Conservation (phyloP, 805 yeast genomes). For the Limtongia smithiae region DNA sequence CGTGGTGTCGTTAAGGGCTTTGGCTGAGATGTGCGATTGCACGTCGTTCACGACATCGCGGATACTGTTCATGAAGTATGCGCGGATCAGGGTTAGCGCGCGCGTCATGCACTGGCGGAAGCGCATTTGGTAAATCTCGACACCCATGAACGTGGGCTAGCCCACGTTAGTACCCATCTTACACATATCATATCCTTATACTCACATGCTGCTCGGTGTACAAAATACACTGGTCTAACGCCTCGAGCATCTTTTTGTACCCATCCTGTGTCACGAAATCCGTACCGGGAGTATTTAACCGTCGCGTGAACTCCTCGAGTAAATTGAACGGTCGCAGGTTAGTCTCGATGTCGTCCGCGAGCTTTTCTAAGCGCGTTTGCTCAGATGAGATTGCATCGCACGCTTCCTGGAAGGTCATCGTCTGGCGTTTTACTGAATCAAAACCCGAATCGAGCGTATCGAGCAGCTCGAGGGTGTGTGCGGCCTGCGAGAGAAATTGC, state of each 20-base stretch:
- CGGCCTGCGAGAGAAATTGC: constrained; percentile 47
- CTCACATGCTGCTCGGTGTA: constrained; percentile 50
- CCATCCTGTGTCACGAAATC: constrained; percentile 56
- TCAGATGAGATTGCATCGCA: constrained; percentile 50
- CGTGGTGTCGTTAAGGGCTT: constrained; percentile 42
- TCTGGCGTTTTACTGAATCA: constrained; percentile 57
- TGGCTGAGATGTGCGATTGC: constrained; percentile 24
- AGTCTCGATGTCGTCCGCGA: constrained; percentile 46
- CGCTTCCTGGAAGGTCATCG: constrained; percentile 58
- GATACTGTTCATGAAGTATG: constrained; percentile 49
- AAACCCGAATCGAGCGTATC: constrained; percentile 50
- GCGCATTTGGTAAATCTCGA: constrained; percentile 62
- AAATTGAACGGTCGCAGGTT: constrained; percentile 62
- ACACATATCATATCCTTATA: background rate
- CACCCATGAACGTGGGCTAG: constrained; percentile 58
- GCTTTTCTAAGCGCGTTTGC: constrained; percentile 43
- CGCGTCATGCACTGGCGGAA: constrained; percentile 82
- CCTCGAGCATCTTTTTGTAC: constrained; percentile 52
- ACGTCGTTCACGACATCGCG: constrained; percentile 32
- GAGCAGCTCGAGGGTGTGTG: constrained; percentile 45
- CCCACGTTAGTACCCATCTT: background rate
- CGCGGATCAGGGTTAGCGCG: constrained; percentile 69
- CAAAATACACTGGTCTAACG: constrained; percentile 62
- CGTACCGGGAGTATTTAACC: constrained; percentile 68
- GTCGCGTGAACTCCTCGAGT: constrained; percentile 64